phyloP scores from a whole-genome alignment of 345 rosid genomes.

The Citrus sinensis region DVS_A1.0 CM039163.1:43557501-43558000 shows the following conservation, averaged over 20 bases:
- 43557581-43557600: constrained; percentile 31
- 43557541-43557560: constrained; percentile 34
- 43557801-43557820: constrained; percentile 34
- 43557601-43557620: constrained; percentile 33
- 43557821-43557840: constrained; percentile 39
- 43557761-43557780: constrained; percentile 34
- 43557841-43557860: constrained; percentile 41
- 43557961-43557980: constrained; percentile 37
- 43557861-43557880: constrained; percentile 13
- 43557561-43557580: constrained; percentile 29
- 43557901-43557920: not conserved
- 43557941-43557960: constrained; percentile 30
- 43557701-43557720: not conserved
- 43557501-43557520: constrained; percentile 20
- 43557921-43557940: not conserved
- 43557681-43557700: too few species aligned
- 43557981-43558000: constrained; percentile 41
- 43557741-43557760: constrained; percentile 22
- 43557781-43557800: constrained; percentile 36
- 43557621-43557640: constrained; percentile 36
- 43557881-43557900: not conserved
- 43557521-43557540: constrained; percentile 34
- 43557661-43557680: not conserved
- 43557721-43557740: not conserved
- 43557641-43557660: constrained; percentile 21